A percentile compares a stretch with the other conserved stretches of the same genome.
phyloP scores from a whole-genome alignment of 345 rosid genomes.

The Zanthoxylum bungeanum region DNA sequence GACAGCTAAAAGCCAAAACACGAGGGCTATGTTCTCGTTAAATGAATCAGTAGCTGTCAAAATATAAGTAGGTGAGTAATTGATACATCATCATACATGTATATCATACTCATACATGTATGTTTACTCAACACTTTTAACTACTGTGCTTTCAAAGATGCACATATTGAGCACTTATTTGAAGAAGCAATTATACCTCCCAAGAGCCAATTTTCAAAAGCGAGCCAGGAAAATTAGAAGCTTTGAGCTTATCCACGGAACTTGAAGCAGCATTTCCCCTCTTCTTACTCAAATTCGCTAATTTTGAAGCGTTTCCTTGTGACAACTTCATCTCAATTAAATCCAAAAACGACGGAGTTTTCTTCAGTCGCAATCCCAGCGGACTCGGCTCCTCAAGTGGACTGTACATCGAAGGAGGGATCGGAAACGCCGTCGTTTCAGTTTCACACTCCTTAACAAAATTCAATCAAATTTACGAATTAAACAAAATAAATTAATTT shows the following conservation, averaged over 20 bases:
- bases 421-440: constrained; percentile 6
- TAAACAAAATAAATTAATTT: neutral
- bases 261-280: constrained; percentile 16
- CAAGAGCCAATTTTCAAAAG: constrained; percentile 59
- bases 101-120: no score
- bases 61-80: no score
- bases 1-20: no score
- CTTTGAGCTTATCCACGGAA: constrained; percentile 54
- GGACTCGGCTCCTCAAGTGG: constrained; percentile 70
- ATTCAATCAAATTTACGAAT: neutral
- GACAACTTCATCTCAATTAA: constrained; percentile 64
- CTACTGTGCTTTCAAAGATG: no score
- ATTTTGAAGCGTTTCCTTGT: constrained; percentile 25
- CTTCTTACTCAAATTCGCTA: constrained; percentile 20
- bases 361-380: constrained; percentile 57
- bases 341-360: constrained; percentile 63
- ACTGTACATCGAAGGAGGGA: constrained; percentile 29
- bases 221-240: constrained; percentile 64
- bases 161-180: neutral
- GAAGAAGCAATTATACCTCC: constrained; percentile 47
- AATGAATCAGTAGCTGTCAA: no score
- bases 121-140: no score
- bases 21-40: no score
- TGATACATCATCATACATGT: no score
- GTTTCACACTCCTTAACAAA: constrained; percentile 8